These are phyloP conservation scores for Kodamaea leandrae DNA, from an alignment of 805 yeast genomes.

Conservation along the genomic window DNA sequence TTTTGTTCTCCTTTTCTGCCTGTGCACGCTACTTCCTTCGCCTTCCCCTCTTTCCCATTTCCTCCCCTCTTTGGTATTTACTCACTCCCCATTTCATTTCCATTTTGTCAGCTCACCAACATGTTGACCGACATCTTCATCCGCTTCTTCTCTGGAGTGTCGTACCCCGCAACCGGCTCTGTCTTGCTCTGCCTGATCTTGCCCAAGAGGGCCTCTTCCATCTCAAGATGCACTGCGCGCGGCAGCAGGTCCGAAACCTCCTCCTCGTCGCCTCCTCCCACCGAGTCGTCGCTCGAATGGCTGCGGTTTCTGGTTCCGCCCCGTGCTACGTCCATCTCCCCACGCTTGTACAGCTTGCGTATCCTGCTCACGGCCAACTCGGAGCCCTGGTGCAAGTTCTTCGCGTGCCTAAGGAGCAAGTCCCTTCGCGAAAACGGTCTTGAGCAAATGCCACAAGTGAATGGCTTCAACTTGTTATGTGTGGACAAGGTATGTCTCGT, in stretches of 20 bases:
- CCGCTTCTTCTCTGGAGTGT: constrained; percentile 30
- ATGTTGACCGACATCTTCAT: constrained; percentile 42
- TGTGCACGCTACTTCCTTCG: too few species aligned
- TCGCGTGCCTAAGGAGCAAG: constrained; percentile 43
- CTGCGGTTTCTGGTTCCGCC: too few species aligned
- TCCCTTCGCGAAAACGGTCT: constrained; percentile 45
- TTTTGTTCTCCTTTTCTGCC: too few species aligned
- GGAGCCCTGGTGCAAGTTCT: constrained; percentile 43
- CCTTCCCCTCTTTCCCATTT: too few species aligned
- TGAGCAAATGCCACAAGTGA: constrained; percentile 42
- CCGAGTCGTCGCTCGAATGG: too few species aligned
- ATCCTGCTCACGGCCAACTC: constrained; percentile 44
- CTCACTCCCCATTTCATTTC: too few species aligned
- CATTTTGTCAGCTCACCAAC: constrained; percentile 37
- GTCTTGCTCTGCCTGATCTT: background rate
- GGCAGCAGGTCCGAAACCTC: too few species aligned
- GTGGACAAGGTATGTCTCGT: constrained; percentile 43
- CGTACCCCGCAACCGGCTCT: constrained; percentile 8
- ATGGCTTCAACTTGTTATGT: constrained; percentile 45
- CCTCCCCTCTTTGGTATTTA: background rate
- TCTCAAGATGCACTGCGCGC: background rate
- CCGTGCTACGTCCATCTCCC: constrained; percentile 9
- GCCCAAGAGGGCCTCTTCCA: background rate
- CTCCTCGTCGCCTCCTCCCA: too few species aligned
- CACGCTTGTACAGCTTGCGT: constrained; percentile 36